Evolutionary conservation across 73 alveolate genomes (phyloP).

Genomic region (Diophrys sp.): DNA sequence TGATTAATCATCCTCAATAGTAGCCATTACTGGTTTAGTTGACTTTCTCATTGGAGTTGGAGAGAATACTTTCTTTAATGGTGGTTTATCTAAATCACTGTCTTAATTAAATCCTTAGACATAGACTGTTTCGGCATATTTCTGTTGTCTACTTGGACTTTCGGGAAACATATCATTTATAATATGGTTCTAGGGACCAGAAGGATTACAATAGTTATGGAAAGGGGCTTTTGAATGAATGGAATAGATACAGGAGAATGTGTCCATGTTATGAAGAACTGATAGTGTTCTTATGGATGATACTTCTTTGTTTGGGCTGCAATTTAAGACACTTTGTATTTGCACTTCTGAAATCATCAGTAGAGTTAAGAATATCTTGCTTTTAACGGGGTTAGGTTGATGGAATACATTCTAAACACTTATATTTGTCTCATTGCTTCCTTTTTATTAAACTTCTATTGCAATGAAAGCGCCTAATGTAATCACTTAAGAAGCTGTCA

Average conservation of each 20-base stretch:
- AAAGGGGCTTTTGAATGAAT: neutral
- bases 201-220: neutral
- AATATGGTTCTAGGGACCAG: neutral
- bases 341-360: slow-evolving; percentile 12
- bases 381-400: slow-evolving; percentile 43
- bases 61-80: neutral
- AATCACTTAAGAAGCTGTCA: slow-evolving; percentile 32
- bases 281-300: neutral
- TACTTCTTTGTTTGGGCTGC: neutral
- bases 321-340: slow-evolving; percentile 11
- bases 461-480: slow-evolving; percentile 65
- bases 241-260: too few relatives aligned
- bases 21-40: neutral
- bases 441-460: slow-evolving; percentile 41
- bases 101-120: neutral
- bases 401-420: slow-evolving; percentile 48
- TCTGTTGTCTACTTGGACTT: neutral
- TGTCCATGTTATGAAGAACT: neutral
- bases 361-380: neutral
- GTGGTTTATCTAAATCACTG: neutral
- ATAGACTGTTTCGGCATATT: neutral
- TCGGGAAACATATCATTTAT: neutral
- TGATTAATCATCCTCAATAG: neutral
- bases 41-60: neutral
- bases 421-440: slow-evolving; percentile 71